Evolutionary conservation across 176 grass and related monocot genomes (phyloP).

Genomic region (Canna indica): DNA sequence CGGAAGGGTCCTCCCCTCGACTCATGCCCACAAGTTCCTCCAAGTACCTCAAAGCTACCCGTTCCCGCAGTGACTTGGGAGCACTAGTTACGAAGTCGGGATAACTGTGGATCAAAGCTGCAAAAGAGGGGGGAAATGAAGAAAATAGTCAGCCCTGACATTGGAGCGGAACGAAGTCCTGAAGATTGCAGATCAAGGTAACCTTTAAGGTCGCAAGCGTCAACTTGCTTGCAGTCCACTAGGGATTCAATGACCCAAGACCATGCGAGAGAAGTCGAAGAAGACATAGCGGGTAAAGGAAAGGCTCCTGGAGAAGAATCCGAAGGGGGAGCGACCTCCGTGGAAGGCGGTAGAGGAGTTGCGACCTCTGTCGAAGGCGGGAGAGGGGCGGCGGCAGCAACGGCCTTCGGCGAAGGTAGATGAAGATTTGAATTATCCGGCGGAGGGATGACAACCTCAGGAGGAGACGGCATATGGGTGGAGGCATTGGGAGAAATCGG

Average conservation of each 20-base stretch:
- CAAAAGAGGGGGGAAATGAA: constrained; percentile 3
- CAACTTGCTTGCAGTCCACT: constrained; percentile 17
- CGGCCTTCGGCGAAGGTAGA: too few species aligned
- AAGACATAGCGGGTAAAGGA: too few species aligned
- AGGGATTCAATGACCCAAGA: constrained; percentile 31
- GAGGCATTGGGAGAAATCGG: too few species aligned
- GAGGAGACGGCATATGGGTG: too few species aligned
- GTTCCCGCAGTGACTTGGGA: constrained; percentile 17
- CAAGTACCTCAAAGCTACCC: constrained; percentile 30
- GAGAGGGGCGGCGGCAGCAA: neutral
- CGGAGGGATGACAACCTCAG: too few species aligned
- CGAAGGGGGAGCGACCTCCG: neutral
- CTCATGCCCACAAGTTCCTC: constrained; percentile 18
- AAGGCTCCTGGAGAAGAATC: constrained; percentile 4
- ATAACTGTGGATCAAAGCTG: constrained; percentile 15
- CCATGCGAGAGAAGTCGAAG: constrained; percentile 16
- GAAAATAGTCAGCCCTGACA: constrained; percentile 4
- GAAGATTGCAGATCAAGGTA: neutral
- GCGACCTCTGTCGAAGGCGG: neutral
- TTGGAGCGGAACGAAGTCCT: neutral
- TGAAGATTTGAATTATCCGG: too few species aligned
- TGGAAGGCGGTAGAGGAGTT: neutral
- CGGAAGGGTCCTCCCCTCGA: neutral
- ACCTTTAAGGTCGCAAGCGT: constrained; percentile 24
- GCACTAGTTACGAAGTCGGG: constrained; percentile 24